Evolutionary conservation across 2,329 filamentous ascomycete genomes (phyloP), one percentile per base, ranked within the genome.

Genomic region (Aspergillus hortae): DNA sequence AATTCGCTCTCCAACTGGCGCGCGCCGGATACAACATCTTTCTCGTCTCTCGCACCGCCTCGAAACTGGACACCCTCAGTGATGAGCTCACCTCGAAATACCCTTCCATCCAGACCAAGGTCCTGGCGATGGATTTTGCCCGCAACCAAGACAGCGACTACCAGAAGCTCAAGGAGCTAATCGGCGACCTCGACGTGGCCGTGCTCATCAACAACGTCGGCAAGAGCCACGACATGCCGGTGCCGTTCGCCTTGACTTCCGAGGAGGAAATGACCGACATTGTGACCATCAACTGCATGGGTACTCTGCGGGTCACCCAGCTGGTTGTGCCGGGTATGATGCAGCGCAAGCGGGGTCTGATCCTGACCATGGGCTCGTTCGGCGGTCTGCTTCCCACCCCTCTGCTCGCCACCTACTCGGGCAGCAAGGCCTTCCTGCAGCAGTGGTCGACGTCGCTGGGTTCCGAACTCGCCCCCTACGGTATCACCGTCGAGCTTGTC

Each of bases 201-300:
- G 88, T 99, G 56, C 77, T 99, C 57, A 81, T 99, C 79, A 99
- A 99, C 81, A 99, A 99, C 65, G 94, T 99, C 49, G 94, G 94
- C 59, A 87, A 91, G 71, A 95, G 89, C 73, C 94, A 99, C 78
- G 87, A 81, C 71, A 96, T 97, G 50, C 94, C 94, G 2, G 90
- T 95, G 0, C 82, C 91, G 0, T 99, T 99, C 75, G 77, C 88
- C 46, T 82, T 90, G 64, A 97, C 92, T 0, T 74, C 85, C 11
- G 80, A 85, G 66, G 78, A 87, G 53, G 94, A 97, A 76, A 83
- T 99, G 67, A 81, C 87, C 65, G 85, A 89, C 67, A 99, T 99
- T 65, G 86, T 99, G 73, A 92, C 86, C 47, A 92, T 99, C 80
- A 99, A 99, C 77, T 96, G 92, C 75, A 77, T 88, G 56, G 92